phyloP scores from a whole-genome alignment of 176 grass and related monocot genomes.

The Triticum timopheevii region DNA sequence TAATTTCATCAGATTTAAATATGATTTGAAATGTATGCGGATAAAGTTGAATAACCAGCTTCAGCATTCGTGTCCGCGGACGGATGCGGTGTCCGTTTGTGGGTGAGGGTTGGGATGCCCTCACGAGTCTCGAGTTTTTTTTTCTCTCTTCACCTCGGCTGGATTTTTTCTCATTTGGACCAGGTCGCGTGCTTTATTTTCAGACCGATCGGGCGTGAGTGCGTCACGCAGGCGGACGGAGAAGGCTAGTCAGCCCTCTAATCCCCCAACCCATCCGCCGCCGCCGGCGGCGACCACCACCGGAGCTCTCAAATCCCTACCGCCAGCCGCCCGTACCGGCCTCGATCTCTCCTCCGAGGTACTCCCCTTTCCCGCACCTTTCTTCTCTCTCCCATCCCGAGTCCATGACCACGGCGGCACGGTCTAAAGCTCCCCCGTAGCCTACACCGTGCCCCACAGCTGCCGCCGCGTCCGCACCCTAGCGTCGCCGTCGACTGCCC shows the following conservation, averaged over 20 bases:
- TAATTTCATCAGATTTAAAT: too few relatives aligned
- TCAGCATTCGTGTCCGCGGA: too few relatives aligned
- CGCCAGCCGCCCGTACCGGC: neutral
- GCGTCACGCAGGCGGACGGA: conserved; percentile 5
- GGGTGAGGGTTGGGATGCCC: too few relatives aligned
- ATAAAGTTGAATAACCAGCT: too few relatives aligned
- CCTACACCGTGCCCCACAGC: neutral
- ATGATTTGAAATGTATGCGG: too few relatives aligned
- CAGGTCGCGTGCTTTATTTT: neutral
- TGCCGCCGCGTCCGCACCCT: neutral
- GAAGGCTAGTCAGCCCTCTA: neutral
- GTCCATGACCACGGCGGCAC: neutral
- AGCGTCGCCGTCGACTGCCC: neutral
- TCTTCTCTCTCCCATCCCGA: neutral
- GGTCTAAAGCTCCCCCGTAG: neutral
- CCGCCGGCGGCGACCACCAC: conserved; percentile 8
- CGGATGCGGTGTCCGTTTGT: too few relatives aligned
- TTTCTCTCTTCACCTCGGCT: neutral
- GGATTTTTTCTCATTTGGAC: neutral
- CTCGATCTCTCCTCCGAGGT: neutral
- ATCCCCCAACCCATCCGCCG: conserved; percentile 6
- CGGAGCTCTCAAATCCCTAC: neutral
- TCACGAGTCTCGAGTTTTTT: neutral
- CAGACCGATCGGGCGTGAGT: conserved; percentile 15
- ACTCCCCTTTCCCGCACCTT: neutral